Evolutionary conservation across 1,139 yeast species (phyloP).

Genomic region (Debaryomyces psychrophilus): DNA sequence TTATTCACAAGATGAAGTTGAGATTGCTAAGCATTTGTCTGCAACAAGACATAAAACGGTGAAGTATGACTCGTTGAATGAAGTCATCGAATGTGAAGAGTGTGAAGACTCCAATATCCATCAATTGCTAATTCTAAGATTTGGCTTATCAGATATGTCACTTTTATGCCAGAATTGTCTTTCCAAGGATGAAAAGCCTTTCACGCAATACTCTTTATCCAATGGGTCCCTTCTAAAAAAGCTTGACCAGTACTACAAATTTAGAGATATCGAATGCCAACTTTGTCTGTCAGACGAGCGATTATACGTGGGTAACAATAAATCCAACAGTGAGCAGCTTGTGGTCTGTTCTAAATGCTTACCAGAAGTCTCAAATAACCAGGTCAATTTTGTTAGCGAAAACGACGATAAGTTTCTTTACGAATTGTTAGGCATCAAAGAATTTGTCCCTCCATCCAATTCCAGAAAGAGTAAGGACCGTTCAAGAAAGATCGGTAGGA

Average conservation of each 20-base stretch:
- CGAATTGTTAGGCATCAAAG: constrained; percentile 54
- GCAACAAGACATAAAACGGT: constrained; percentile 58
- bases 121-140: constrained; percentile 52
- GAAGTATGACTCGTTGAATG: constrained; percentile 33
- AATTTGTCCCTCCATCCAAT: constrained; percentile 30
- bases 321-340: constrained; percentile 21
- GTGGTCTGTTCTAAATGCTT: constrained; percentile 50
- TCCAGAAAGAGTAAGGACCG: constrained; percentile 22
- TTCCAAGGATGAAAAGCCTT: constrained; percentile 48
- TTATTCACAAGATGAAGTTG: constrained; percentile 20
- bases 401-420: constrained; percentile 51
- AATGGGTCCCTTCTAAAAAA: constrained; percentile 59
- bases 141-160: constrained; percentile 58
- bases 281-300: constrained; percentile 45
- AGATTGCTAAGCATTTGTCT: constrained; percentile 50
- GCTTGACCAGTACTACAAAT: constrained; percentile 49
- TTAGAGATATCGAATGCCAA: constrained; percentile 54
- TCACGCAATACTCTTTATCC: constrained; percentile 53
- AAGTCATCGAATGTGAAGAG: constrained; percentile 56
- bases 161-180: constrained; percentile 54
- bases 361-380: constrained; percentile 24
- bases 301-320: constrained; percentile 39
- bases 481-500: constrained; percentile 28
- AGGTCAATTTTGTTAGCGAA: constrained; percentile 43
- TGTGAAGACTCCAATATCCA: constrained; percentile 60